Base-by-base conservation (phyloP, 345 rosid genomes). In the Turnera subulata region DNA sequence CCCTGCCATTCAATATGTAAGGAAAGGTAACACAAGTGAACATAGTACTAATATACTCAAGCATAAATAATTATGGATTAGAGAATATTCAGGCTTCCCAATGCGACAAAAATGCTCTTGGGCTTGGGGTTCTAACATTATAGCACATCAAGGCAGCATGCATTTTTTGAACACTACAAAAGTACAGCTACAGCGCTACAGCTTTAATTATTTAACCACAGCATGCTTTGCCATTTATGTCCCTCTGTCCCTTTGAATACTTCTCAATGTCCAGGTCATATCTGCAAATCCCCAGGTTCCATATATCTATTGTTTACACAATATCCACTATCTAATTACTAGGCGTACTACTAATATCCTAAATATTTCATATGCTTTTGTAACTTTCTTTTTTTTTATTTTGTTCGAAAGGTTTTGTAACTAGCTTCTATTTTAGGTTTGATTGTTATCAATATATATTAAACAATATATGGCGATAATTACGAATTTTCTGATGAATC, bases 71-170 rank as follows among this genome's bases (percentile, higher is more conserved):
- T n/a, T 10, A 37, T 22, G 17, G 49, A 68, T 50, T 47, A 46
- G 48, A 68, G 42, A 83, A 84, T 84, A 84, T 84, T 77, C 74
- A 76, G 67, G 65, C 53, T 73, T 81, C 80, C 89, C 80, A 77
- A 79, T 60, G 74, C 84, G 84, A 84, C 90, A 81, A 81, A 81
- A 68, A 81, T 84, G 47, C 86, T 60, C 71, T 73, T 45, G 68
- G 66, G 59, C 53, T 59, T 65, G 20, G 80, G 67, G 58, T 22
- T 50, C 42, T 52, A 15, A 7, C 40, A 1, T 1, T 50, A 5
- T 50, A 56, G 55, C 73, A 58, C 77, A 24, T 51, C 76, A 23
- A 73, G 44, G 61, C 72, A 64, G 45, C 37, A 22, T 14, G 35
- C 20, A 33, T 11, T 22, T 26, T 44, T 13, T 19, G 19, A 8